These are phyloP conservation scores for Niebla homalea DNA, from an alignment of 495 filamentous ascomycete species.

Conservation along the genomic window DNA sequence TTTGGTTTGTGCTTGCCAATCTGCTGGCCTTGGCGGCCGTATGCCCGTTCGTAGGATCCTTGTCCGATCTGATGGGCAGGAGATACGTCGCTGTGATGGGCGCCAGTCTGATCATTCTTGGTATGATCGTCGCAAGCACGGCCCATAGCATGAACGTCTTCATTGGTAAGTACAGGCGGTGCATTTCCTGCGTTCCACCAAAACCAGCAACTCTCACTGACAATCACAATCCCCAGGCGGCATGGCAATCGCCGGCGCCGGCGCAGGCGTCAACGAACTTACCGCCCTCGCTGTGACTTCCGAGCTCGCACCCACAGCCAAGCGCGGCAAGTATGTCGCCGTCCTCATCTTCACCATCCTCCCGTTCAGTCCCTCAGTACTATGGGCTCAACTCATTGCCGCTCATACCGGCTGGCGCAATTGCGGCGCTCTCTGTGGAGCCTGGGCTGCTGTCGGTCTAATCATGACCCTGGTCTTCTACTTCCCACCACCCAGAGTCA, in stretches of 20 bases:
- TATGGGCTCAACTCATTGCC: slow-evolving; percentile 59
- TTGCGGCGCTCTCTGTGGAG: slow-evolving; percentile 44
- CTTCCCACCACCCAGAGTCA: slow-evolving; percentile 47
- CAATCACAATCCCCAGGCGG: slow-evolving; percentile 30
- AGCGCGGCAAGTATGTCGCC: slow-evolving; percentile 57
- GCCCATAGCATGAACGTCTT: slow-evolving; percentile 55
- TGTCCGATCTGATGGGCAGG: slow-evolving; percentile 58
- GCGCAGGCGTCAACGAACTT: slow-evolving; percentile 51
- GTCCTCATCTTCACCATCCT: slow-evolving; percentile 53
- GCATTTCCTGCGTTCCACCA: neutral
- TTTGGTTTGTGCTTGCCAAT: slow-evolving; percentile 62
- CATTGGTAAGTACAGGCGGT: slow-evolving; percentile 38
- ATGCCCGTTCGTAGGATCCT: slow-evolving; percentile 57
- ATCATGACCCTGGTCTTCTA: slow-evolving; percentile 52
- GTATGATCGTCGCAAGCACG: slow-evolving; percentile 52
- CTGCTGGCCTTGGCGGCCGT: slow-evolving; percentile 53
- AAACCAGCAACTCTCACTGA: slow-evolving; percentile 19
- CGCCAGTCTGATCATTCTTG: slow-evolving; percentile 43
- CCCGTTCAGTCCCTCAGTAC: slow-evolving; percentile 53
- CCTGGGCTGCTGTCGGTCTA: slow-evolving; percentile 50
- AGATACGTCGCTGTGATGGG: slow-evolving; percentile 54
- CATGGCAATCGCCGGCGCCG: slow-evolving; percentile 48
- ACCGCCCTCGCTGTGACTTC: slow-evolving; percentile 57
- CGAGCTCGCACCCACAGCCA: slow-evolving; percentile 53
- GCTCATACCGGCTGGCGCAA: slow-evolving; percentile 48